Base-by-base conservation (phyloP, 2,329 filamentous ascomycete genomes). In the Tothia fuscella region DNA sequence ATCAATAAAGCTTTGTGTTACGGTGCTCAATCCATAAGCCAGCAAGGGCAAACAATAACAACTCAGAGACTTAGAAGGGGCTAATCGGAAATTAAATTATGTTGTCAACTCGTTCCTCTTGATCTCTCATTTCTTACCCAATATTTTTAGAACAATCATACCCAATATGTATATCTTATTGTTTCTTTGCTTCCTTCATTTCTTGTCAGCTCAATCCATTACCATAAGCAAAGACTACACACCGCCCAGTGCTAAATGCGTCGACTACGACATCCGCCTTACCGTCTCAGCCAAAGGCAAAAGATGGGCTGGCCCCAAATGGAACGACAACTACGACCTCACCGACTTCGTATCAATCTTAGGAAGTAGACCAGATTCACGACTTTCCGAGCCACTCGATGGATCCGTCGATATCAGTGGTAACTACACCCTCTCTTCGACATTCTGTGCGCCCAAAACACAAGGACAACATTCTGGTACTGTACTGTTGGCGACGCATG, bases 401-500 rank as follows among this genome's bases (percentile, higher is more conserved):
- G 16, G 28, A 6, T n/a, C 10, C 25, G 24, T 25, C 5, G 24
- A 40, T 20, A 17, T 21, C 4, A 6, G 13, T 12, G 35, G 21
- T 10, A 40, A 9, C 19, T 29, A 22, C 26, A 21, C 6, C 24
- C 7, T 40, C 22, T 21, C 38, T 5, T 22, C 20, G 9, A 30
- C 24, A 16, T 40, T 40, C 20, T 40, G 38, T n/a, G 29, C 25
- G 5, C 38, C 38, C 10, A 40, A 40, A 26, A 40, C n/a, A 16
- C 14, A 40, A 26, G 19, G n/a, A 6, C 6, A 4, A 17, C 7
- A 20, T 10, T 21, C 22, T n/a, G 31, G 24, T 7, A 40, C 24
- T 28, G 38, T 32, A 7, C 13, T 40, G 9, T 10, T 40, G 10
- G 14, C 24, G 9, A 30, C 38, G 4, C 26, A 29, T 17, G 38